A percentile compares a stretch with the other conserved stretches of the same genome.
These are phyloP conservation scores for Aspergillus quadricinctus DNA, from an alignment of 2,329 filamentous ascomycete genomes.

Conservation along the genomic window DNA sequence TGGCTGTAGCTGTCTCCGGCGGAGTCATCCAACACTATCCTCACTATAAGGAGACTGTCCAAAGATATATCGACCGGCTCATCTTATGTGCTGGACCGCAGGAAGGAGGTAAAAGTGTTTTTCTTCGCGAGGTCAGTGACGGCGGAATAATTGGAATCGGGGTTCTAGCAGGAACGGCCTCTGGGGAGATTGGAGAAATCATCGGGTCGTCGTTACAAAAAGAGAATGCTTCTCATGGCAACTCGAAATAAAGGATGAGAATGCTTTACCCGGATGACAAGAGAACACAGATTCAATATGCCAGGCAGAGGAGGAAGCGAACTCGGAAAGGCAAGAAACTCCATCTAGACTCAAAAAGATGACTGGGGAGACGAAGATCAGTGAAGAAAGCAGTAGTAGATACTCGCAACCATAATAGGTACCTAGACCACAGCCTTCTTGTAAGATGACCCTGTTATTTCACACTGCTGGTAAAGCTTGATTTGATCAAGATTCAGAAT, in stretches of 20 bases:
- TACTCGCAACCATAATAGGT: no score
- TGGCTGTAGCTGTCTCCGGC: slow-evolving; percentile 72
- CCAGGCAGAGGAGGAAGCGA: no score
- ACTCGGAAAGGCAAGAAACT: no score
- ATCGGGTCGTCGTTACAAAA: slow-evolving; percentile 14
- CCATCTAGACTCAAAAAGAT: no score
- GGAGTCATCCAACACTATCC: slow-evolving; percentile 74
- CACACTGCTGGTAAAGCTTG: no score
- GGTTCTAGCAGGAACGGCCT: slow-evolving; percentile 46
- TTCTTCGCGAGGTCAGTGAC: slow-evolving; percentile 47
- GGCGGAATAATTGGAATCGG: slow-evolving; percentile 51
- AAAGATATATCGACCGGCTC: slow-evolving; percentile 60
- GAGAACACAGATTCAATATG: no score
- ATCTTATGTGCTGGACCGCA: slow-evolving; percentile 38
- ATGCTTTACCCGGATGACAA: no score
- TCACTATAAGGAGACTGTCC: slow-evolving; percentile 63
- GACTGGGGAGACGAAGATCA: no score
- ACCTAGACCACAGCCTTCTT: no score
- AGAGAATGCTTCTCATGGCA: slow-evolving; percentile 1
- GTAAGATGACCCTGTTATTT: no score
- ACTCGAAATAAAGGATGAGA: background rate
- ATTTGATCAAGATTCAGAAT: no score
- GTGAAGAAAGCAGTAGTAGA: no score
- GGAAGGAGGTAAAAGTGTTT: slow-evolving; percentile 45
- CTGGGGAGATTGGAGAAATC: slow-evolving; percentile 28